phyloP scores from a whole-genome alignment of 495 filamentous ascomycete species.

The Neurospora sp. region DNA sequence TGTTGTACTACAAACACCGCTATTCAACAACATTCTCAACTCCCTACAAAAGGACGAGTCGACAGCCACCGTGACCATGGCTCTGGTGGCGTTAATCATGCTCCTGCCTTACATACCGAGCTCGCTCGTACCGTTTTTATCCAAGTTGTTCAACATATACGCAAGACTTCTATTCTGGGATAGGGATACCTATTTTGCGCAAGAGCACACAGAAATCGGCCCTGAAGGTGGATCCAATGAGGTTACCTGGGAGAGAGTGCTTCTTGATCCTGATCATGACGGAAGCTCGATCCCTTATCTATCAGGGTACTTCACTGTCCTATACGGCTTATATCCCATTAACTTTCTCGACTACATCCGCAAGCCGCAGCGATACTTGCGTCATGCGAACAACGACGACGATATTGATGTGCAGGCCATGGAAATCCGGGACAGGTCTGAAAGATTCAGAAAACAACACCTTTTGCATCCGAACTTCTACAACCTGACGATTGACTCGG shows the following conservation, averaged over 20 bases:
- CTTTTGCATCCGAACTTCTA: conserved; percentile 68
- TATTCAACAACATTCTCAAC: conserved; percentile 56
- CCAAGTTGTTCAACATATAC: conserved; percentile 66
- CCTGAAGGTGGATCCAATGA: conserved; percentile 14
- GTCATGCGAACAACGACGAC: conserved; percentile 52
- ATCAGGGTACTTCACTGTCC: conserved; percentile 64
- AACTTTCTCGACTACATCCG: conserved; percentile 70
- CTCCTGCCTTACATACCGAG: conserved; percentile 65
- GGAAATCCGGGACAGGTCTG: conserved; percentile 58
- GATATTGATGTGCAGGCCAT: conserved; percentile 62
- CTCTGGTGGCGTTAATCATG: conserved; percentile 61
- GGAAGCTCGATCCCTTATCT: conserved; percentile 59
- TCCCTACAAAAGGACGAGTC: conserved; percentile 65
- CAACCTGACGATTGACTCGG: conserved; percentile 56
- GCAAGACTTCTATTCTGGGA: conserved; percentile 68
- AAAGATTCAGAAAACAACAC: conserved; percentile 56
- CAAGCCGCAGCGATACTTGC: conserved; percentile 61
- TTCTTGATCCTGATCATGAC: conserved; percentile 45
- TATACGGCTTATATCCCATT: conserved; percentile 72
- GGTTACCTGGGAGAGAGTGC: conserved; percentile 48
- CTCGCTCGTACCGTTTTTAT: conserved; percentile 50
- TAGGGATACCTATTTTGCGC: conserved; percentile 27
- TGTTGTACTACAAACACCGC: conserved; percentile 52
- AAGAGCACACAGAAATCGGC: conserved; percentile 22
- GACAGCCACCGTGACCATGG: conserved; percentile 54